Percentiles rank a stretch among this genome's conserved stretches.
Evolutionary conservation across 2,329 filamentous ascomycete species (phyloP).

Genomic region (Penicillium sp.): DNA sequence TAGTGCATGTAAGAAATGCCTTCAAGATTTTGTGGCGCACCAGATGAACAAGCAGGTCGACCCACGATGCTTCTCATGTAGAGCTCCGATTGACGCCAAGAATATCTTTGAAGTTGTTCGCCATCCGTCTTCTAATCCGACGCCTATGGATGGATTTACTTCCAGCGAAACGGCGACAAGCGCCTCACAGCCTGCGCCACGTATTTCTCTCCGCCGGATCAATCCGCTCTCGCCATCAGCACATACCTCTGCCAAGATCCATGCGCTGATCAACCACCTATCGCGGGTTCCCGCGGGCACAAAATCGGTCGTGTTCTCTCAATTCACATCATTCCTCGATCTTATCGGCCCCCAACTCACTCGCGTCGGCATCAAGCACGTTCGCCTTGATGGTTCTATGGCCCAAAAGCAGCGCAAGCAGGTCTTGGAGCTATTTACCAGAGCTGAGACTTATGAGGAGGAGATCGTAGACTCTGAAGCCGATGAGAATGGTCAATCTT

Average conservation of each 20-base stretch:
- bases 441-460: constrained; percentile 37
- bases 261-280: constrained; percentile 73
- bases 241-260: constrained; percentile 76
- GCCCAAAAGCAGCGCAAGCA: constrained; percentile 78
- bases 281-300: constrained; percentile 67
- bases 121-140: constrained; percentile 54
- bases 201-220: constrained; percentile 62
- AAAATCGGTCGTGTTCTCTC: constrained; percentile 92
- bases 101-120: constrained; percentile 92
- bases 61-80: constrained; percentile 87
- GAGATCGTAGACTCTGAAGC: constrained; percentile 38
- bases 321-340: constrained; percentile 94
- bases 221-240: constrained; percentile 61
- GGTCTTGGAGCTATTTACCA: constrained; percentile 72
- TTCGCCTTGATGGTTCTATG: constrained; percentile 93
- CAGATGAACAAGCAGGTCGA: constrained; percentile 73
- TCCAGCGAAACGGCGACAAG: constrained; percentile 41
- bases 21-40: constrained; percentile 87
- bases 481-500: constrained; percentile 16
- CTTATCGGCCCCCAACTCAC: constrained; percentile 80
- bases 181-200: constrained; percentile 41
- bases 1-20: constrained; percentile 88
- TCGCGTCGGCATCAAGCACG: constrained; percentile 68
- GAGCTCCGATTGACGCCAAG: constrained; percentile 74
- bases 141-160: constrained; percentile 46